Evolutionary conservation across 2,329 filamentous ascomycete species (phyloP), one percentile per base, ranked within the genome.

Genomic region (Metarhizium anisopliae): DNA sequence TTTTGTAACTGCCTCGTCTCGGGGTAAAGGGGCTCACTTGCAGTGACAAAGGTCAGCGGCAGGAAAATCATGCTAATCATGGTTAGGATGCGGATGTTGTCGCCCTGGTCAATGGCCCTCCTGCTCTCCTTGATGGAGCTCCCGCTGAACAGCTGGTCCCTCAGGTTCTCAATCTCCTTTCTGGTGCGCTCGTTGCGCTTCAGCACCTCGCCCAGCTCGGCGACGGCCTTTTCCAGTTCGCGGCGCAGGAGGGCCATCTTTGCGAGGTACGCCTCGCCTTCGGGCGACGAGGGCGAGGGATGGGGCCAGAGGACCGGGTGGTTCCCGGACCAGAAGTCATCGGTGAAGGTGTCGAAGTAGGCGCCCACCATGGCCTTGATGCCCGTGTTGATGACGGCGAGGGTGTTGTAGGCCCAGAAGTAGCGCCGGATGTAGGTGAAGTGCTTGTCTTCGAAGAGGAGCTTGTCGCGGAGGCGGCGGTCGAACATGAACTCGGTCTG

Each of bases 91-190:
- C 81, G 81, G 62, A 84, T 83, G 62, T 84, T 84, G 58, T 83
- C 77, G 2, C 83, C 82, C 64, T 86, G 82, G 55, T 85, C 81
- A 40, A 86, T 82, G 16, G 79, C 81, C 60, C 82, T 77, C 14
- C 82, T 70, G 45, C 75, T 79, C 64, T 85, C 82, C 61, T 82
- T 78, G 55, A 86, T 83, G 2, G 74, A 77, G n/a, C 82, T 85
- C 2, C 83, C 83, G 40, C 74, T 79, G 66, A 85, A 86, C 0
- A 86, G 74, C 64, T 85, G 82, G 57, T 85, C 82, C 53, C 82
- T 71, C 56, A 86, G 64, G 4, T 76, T 78, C 53, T 76, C 69
- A 50, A 84, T 82, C 63, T 83, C 80, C 52, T 76, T 76, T 18
- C 80, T 68, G 16, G 78, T 74, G 51, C 76, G 73, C 60, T 81